These are phyloP conservation scores for Cardamine resedifolia DNA, from an alignment of 345 rosid species.

Conservation along the genomic window DNA sequence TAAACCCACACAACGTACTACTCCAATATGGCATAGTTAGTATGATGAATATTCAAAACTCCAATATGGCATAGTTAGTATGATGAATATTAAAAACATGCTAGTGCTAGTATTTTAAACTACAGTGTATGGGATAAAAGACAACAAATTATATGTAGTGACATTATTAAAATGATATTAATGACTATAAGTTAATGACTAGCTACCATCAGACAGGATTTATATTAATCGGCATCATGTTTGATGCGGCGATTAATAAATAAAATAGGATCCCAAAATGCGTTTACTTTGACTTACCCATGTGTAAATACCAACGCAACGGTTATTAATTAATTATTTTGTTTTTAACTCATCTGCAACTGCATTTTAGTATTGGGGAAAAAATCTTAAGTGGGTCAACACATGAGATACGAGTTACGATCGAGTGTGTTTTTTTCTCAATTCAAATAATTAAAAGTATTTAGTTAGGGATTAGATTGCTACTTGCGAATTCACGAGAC, in stretches of 20 bases:
- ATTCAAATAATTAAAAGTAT: background rate
- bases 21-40: too few relatives aligned
- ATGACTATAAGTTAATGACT: conserved; percentile 30
- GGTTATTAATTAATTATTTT: conserved; percentile 26
- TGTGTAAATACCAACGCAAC: conserved; percentile 37
- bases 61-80: background rate
- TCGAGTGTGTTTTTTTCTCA: background rate
- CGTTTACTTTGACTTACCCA: conserved; percentile 44
- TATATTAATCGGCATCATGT: conserved; percentile 31
- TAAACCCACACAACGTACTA: too few relatives aligned
- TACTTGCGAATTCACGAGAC: conserved; percentile 32
- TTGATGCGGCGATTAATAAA: conserved; percentile 41
- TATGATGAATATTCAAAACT: too few relatives aligned
- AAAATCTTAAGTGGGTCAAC: conserved; percentile 36
- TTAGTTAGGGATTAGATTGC: conserved; percentile 31
- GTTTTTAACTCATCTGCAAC: conserved; percentile 28
- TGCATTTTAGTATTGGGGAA: conserved; percentile 1
- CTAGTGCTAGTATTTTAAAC: too few relatives aligned
- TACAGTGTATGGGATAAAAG: too few relatives aligned
- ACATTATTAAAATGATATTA: background rate
- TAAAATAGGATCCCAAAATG: conserved; percentile 33
- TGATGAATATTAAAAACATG: too few relatives aligned
- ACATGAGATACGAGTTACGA: conserved; percentile 30
- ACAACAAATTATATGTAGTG: background rate
- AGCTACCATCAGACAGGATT: conserved; percentile 38